phyloP scores from a whole-genome alignment of 768 basidiomycete genomes.

The Macrocybe gigantea region DNA sequence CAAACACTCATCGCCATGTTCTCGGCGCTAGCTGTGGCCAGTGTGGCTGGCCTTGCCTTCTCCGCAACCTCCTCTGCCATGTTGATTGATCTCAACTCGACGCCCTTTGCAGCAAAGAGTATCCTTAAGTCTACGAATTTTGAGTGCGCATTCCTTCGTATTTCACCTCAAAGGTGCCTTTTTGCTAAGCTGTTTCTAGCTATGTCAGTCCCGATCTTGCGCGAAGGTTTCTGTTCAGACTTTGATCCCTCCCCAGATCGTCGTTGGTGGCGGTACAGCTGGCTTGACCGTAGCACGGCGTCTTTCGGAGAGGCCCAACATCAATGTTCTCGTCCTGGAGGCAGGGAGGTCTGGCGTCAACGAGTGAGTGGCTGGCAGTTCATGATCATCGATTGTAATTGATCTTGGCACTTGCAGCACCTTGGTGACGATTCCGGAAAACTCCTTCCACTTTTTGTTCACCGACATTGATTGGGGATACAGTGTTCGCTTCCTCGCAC shows the following conservation, averaged over 20 bases:
- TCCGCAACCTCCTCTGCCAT: neutral
- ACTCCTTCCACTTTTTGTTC: constrained; percentile 19
- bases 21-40: constrained; percentile 4
- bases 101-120: neutral
- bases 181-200: neutral
- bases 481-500: constrained; percentile 8
- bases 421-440: constrained; percentile 21
- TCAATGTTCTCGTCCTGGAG: constrained; percentile 24
- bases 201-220: constrained; percentile 9
- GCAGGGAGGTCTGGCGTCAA: constrained; percentile 22
- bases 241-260: constrained; percentile 10
- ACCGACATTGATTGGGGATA: constrained; percentile 23
- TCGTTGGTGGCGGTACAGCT: constrained; percentile 28
- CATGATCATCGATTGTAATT: neutral
- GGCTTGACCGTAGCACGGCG: constrained; percentile 27
- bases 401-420: constrained; percentile 7
- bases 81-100: constrained; percentile 5
- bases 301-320: constrained; percentile 17
- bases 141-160: constrained; percentile 3
- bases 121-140: constrained; percentile 5
- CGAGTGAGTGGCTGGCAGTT: constrained; percentile 10
- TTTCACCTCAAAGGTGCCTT: neutral
- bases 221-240: neutral
- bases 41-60: neutral
- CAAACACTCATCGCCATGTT: neutral